Evolutionary conservation across 352 stramenopile species (phyloP), one percentile per base, ranked within the genome.

Genomic region (Phytophthora pistaciae): DNA sequence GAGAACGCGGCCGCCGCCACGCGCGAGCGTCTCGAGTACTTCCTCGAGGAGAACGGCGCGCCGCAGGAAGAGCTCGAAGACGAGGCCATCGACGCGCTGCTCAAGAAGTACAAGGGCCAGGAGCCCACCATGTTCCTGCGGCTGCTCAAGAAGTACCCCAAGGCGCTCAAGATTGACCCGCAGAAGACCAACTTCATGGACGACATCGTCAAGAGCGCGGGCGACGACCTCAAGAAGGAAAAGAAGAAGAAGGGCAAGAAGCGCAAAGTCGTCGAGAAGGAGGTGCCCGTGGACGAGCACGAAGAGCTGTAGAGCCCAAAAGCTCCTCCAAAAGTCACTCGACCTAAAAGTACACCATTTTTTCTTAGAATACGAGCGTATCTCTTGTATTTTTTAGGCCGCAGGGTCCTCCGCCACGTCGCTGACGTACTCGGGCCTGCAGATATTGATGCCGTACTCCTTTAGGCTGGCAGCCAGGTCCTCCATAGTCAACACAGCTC

Each of bases 341-440:
- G n/a, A 59, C 20, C 44, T 50, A 62, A 20, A 42, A 59, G 10
- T 54, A 38, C 64, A 54, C 44, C 54, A 60, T 31, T 57, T 58
- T 25, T 55, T 62, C 25, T 53, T 53, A 50, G 46, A 44, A 56
- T 33, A 31, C 56, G 18, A 31, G 5, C 8, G n/a, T 56, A 10
- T 70, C n/a, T 64, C 1, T 40, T 31, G 3, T 44, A 11, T 46
- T 7, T 62, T 42, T 68, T 68, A 74, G 20, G 38, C 23, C 16
- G 31, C 55, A 1, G 73, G 64, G 25, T 88, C 67, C 10, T 85
- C 63, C 2, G 72, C 72, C 46, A 86, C 60, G 73, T 95, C 86
- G 55, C 86, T 92, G 29, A 91, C 81, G 68, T 95, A 95, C 66
- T 95, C 85, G 14, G 88, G 88, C 76, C 92, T 92, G 76, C 80